Evolutionary conservation across 805 yeast species (phyloP).

Genomic region (Nakazawaea molendinolei): DNA sequence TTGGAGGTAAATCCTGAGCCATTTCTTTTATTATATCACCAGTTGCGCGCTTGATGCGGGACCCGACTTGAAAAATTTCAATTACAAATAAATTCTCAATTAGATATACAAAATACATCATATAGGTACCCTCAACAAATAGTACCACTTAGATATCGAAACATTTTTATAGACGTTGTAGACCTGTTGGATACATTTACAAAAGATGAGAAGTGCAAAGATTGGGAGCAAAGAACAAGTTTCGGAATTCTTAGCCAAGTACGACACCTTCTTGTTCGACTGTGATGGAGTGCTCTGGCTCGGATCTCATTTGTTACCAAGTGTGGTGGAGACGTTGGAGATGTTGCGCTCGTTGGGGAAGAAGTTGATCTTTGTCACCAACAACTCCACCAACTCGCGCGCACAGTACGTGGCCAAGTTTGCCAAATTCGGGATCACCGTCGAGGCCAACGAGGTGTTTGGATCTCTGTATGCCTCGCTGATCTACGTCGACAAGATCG

Average conservation of each 20-base stretch:
- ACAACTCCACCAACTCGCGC: slow-evolving; percentile 91
- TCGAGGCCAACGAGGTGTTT: slow-evolving; percentile 63
- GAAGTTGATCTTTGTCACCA: slow-evolving; percentile 82
- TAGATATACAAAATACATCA: too few species aligned
- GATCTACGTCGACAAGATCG: slow-evolving; percentile 70
- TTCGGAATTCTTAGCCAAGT: slow-evolving; percentile 47
- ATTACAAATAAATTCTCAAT: neutral
- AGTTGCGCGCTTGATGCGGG: neutral
- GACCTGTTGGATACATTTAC: too few species aligned
- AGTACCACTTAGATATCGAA: too few species aligned
- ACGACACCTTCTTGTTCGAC: slow-evolving; percentile 87
- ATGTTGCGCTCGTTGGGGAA: slow-evolving; percentile 51
- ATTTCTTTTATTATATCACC: slow-evolving; percentile 1
- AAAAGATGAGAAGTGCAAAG: slow-evolving; percentile 41
- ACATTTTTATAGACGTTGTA: too few species aligned
- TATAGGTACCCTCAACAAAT: too few species aligned
- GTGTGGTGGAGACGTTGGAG: slow-evolving; percentile 67
- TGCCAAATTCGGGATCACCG: slow-evolving; percentile 45
- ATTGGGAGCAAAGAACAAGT: slow-evolving; percentile 42
- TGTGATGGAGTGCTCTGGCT: slow-evolving; percentile 98
- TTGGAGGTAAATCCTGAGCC: slow-evolving; percentile 77
- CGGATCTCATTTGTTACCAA: slow-evolving; percentile 76
- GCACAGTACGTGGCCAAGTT: slow-evolving; percentile 72
- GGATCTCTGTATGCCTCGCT: slow-evolving; percentile 93
- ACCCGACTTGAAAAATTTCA: too few species aligned